These are phyloP conservation scores for Populus davidiana DNA, from an alignment of 345 rosid genomes.

Conservation along the genomic window DNA sequence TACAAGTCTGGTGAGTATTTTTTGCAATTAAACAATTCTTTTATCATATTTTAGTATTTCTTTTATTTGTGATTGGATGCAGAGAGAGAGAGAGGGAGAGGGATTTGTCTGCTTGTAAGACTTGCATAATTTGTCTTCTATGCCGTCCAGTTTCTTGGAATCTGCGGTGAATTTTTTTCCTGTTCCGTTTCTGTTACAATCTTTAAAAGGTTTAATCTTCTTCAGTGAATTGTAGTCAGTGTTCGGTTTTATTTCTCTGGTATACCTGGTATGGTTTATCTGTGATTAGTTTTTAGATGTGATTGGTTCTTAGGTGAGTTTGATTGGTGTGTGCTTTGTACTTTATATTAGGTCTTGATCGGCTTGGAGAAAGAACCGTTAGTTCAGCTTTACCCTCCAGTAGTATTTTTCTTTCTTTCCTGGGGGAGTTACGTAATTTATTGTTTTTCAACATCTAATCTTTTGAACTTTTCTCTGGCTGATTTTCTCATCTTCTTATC, in stretches of 20 bases:
- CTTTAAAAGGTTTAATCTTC: not conserved
- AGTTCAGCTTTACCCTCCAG: conserved; percentile 3
- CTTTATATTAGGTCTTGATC: not conserved
- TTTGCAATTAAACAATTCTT: not conserved
- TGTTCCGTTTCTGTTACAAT: not conserved
- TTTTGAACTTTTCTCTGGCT: conserved; percentile 23
- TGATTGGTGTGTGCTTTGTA: not conserved
- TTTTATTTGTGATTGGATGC: conserved; percentile 3
- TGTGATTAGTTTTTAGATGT: not conserved
- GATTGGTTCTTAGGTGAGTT: not conserved
- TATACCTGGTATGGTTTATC: not conserved
- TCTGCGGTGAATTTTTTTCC: conserved; percentile 10
- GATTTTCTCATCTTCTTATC: conserved; percentile 29
- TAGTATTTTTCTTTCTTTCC: not conserved
- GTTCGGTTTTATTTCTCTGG: not conserved
- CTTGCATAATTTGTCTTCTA: conserved; percentile 27
- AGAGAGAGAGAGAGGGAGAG: not conserved
- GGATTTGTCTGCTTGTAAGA: conserved; percentile 23
- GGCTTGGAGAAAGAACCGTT: not conserved
- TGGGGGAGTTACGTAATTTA: not conserved
- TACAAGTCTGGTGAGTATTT: conserved; percentile 27
- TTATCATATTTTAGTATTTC: not conserved
- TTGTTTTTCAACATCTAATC: not conserved
- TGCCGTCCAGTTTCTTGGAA: conserved; percentile 23
- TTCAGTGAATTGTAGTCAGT: conserved; percentile 3